These are phyloP conservation scores for Talaromyces amestolkiae DNA, from an alignment of 2,329 filamentous ascomycete genomes.

Conservation along the genomic window DNA sequence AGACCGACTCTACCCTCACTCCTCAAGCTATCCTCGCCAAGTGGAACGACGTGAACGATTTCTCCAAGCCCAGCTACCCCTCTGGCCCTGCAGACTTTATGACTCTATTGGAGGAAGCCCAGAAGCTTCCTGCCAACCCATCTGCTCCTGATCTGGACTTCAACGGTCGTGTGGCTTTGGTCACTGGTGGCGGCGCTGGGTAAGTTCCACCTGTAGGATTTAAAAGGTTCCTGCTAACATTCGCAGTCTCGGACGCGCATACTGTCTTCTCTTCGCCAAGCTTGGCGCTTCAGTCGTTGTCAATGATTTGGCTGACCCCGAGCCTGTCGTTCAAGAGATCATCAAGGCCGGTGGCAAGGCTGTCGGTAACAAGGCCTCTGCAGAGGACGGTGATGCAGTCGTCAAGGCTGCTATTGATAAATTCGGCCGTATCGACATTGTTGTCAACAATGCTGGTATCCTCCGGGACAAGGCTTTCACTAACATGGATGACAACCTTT, in stretches of 20 bases:
- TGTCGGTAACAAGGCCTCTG: slow-evolving; percentile 87
- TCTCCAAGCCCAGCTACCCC: slow-evolving; percentile 78
- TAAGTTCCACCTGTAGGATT: slow-evolving; percentile 28
- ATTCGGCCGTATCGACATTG: slow-evolving; percentile 88
- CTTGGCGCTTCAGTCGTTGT: slow-evolving; percentile 82
- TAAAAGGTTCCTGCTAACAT: background rate
- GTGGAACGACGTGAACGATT: slow-evolving; percentile 86
- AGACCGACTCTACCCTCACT: slow-evolving; percentile 83
- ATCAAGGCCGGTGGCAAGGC: slow-evolving; percentile 85
- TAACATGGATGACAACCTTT: slow-evolving; percentile 95
- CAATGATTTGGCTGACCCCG: slow-evolving; percentile 92
- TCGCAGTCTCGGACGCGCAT: slow-evolving; percentile 77
- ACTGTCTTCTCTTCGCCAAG: slow-evolving; percentile 83
- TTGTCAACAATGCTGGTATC: slow-evolving; percentile 98
- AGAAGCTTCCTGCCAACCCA: slow-evolving; percentile 71
- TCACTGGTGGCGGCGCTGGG: slow-evolving; percentile 85
- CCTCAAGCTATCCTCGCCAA: slow-evolving; percentile 83
- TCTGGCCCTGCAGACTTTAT: slow-evolving; percentile 85
- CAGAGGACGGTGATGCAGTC: slow-evolving; percentile 86
- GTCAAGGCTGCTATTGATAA: slow-evolving; percentile 91
- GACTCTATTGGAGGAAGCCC: slow-evolving; percentile 75
- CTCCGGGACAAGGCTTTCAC: slow-evolving; percentile 95
- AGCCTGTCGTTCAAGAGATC: slow-evolving; percentile 88
- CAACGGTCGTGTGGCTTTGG: slow-evolving; percentile 76
- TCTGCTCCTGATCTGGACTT: slow-evolving; percentile 74